These are phyloP conservation scores for Hymenoscyphus linearis DNA, from an alignment of 2,329 filamentous ascomycete genomes.

Conservation along the genomic window DNA sequence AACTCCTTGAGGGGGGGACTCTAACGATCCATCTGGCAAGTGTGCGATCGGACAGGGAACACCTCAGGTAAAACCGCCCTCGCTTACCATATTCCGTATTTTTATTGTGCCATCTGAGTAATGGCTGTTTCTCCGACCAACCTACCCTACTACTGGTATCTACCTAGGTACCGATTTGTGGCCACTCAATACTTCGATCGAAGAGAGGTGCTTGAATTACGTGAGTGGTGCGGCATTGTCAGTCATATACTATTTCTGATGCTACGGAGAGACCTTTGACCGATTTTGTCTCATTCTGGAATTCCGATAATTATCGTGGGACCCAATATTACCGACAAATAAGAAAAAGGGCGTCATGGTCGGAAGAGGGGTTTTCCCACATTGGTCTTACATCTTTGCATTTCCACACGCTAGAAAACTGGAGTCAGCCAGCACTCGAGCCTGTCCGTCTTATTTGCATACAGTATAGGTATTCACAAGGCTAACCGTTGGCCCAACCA, in stretches of 20 bases:
- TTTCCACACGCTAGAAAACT: not conserved
- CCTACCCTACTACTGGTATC: not conserved
- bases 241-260: not conserved
- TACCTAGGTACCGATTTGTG: not conserved
- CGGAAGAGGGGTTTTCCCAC: not conserved
- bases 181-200: not conserved
- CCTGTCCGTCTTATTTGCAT: not conserved
- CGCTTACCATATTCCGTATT: not conserved
- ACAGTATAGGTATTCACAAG: not conserved
- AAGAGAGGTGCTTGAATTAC: not conserved
- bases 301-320: not conserved
- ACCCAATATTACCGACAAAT: no score
- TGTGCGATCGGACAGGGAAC: not conserved
- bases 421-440: not conserved
- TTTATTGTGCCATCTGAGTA: not conserved
- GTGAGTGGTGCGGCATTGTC: not conserved
- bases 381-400: not conserved
- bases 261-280: not conserved
- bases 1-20: not conserved
- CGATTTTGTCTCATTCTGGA: not conserved
- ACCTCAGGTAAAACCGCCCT: not conserved
- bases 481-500: not conserved
- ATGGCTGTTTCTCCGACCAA: not conserved
- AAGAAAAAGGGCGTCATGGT: no score
- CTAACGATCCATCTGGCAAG: not conserved